Evolutionary conservation across 306 rosid species (phyloP).

Genomic region (Gleditsia sinensis): DNA sequence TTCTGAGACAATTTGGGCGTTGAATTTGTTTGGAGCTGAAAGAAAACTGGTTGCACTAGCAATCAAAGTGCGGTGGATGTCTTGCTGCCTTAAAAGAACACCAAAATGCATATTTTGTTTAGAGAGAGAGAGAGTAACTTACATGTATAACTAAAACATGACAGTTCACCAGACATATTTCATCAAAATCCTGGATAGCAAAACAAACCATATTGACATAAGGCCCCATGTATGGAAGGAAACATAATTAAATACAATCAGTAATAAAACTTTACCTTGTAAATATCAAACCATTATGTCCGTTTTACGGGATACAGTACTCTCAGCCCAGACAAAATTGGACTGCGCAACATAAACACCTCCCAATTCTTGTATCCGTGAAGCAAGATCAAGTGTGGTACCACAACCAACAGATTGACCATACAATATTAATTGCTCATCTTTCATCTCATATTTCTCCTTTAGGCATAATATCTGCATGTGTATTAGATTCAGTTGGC

Average conservation of each 20-base stretch:
- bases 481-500: conserved; percentile 93
- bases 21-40: neutral
- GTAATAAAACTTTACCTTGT: conserved; percentile 55
- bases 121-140: conserved; percentile 41
- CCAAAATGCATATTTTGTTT: neutral
- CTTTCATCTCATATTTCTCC: conserved; percentile 81
- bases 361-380: conserved; percentile 67
- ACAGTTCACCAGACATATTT: conserved; percentile 67
- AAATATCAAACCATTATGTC: conserved; percentile 95
- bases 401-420: conserved; percentile 99
- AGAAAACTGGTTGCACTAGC: neutral
- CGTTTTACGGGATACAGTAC: conserved; percentile 87
- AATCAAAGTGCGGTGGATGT: neutral
- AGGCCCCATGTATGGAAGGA: conserved; percentile 31
- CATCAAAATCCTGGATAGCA: conserved; percentile 79
- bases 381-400: conserved; percentile 90
- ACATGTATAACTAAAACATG: conserved; percentile 92
- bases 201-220: conserved; percentile 18
- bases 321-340: conserved; percentile 87
- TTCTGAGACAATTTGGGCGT: no score
- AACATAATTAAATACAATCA: conserved; percentile 27
- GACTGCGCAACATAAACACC: conserved; percentile 90
- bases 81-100: neutral
- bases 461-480: conserved; percentile 89
- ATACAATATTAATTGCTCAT: conserved; percentile 81